Evolutionary conservation across 75 land plant genomes (phyloP).

Genomic region (Adiantum capillusveneris): DNA sequence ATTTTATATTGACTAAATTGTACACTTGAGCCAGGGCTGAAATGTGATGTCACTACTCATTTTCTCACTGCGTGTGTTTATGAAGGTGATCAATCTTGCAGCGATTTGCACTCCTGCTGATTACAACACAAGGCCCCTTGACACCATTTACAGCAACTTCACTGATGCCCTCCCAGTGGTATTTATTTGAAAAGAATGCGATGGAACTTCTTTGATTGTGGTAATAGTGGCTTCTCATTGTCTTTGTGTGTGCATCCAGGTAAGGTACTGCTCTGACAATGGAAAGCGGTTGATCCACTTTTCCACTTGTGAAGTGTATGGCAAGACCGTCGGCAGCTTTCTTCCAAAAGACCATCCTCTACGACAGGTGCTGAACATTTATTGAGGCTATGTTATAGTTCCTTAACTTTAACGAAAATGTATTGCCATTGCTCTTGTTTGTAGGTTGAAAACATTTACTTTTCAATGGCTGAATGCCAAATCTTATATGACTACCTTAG

Average conservation of each 20-base stretch:
- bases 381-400: too few species aligned
- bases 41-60: background rate
- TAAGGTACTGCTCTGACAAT: slow-evolving; percentile 71
- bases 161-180: slow-evolving; percentile 96
- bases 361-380: slow-evolving; percentile 45
- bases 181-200: too few species aligned
- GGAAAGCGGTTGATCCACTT: slow-evolving; percentile 89
- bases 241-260: slow-evolving; percentile 36
- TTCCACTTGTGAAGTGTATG: slow-evolving; percentile 96
- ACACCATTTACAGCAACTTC: slow-evolving; percentile 96
- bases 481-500: too few species aligned
- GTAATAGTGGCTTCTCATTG: too few species aligned
- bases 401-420: too few species aligned
- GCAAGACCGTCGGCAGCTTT: slow-evolving; percentile 87
- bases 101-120: slow-evolving; percentile 98
- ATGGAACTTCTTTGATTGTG: too few species aligned
- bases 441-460: too few species aligned
- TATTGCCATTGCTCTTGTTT: too few species aligned
- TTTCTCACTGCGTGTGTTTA: background rate
- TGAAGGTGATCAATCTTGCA: slow-evolving; percentile 86
- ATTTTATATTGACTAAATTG: too few species aligned
- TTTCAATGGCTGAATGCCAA: too few species aligned
- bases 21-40: background rate
- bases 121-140: slow-evolving; percentile 82
- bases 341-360: slow-evolving; percentile 80